Evolutionary conservation across 2,329 filamentous ascomycete species (phyloP), one percentile per base, ranked within the genome.

Genomic region (Basipetospora chlamydospora): DNA sequence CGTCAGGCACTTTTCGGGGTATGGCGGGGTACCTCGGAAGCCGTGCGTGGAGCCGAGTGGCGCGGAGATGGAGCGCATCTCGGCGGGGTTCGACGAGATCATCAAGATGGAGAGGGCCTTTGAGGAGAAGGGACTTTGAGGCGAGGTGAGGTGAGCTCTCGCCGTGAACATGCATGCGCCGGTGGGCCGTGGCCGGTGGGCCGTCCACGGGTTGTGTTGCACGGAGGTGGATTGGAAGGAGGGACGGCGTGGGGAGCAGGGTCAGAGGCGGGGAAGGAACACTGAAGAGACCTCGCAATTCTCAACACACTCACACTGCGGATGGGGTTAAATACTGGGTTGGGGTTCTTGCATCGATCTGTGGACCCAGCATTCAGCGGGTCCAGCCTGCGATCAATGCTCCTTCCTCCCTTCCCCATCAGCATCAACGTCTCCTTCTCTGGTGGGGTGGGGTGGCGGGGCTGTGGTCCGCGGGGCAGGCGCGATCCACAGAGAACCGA

Each of bases 1-100:
- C 6, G 48, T 66, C 47, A 55, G 54, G 17, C 50, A 56, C 41
- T 61, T 59, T 44, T 46, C 53, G 29, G 54, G 56, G 18, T 56
- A 58, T 34, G 57, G 54, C 12, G 56, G 58, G 17, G 54, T 53
- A 43, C 60, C 60, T 11, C 43, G 61, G 39, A 47, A 50, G 41
- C 61, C 61, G 15, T 63, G 61, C 41, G 44, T 47, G 29, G 41
- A 50, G 30, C 58, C 56, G 6, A 47, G 50, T 21, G 46, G 45
- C 10, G 52, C 56, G 26, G 47, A 54, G 31, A 47, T 57, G 15
- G 45, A 53, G 28, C 46, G 40, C 39, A 58, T 60, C 38, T 44
- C 48, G 18, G 49, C 48, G 41, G 58, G 59, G 35, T 57, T 63
- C 39, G 45, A 53, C 18, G 49, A 60, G 13, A 49, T 55, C 17